A percentile compares a stretch with the other conserved stretches of the same genome.
Conservation (phyloP, 305 asterid species). For the Withania somnifera region DNA sequence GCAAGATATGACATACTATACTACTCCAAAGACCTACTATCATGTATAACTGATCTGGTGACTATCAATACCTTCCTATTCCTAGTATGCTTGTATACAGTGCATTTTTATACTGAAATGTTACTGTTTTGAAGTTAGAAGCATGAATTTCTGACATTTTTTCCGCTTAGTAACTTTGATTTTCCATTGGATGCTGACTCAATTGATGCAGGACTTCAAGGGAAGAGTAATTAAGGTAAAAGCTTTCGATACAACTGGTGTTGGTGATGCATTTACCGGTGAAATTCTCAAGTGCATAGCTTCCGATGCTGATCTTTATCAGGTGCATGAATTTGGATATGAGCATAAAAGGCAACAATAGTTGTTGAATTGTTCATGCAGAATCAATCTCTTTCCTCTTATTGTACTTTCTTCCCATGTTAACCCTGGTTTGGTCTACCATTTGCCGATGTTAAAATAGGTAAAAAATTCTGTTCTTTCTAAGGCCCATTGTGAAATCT, state of each 20-base stretch:
- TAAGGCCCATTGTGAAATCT: neutral
- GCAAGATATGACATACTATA: too few relatives aligned
- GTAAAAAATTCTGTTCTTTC: neutral
- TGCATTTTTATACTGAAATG: neutral
- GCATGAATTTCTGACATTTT: neutral
- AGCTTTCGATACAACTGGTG: constrained; percentile 79
- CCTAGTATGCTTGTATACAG: too few relatives aligned
- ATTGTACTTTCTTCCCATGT: neutral
- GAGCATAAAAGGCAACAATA: neutral
- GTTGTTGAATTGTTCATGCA: neutral
- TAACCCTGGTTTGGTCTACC: neutral
- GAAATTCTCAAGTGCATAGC: constrained; percentile 58
- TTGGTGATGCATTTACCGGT: constrained; percentile 94
- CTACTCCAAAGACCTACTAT: too few relatives aligned
- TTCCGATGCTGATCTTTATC: constrained; percentile 34
- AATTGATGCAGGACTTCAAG: constrained; percentile 50
- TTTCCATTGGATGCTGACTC: neutral
- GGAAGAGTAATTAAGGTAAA: constrained; percentile 70
- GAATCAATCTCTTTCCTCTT: neutral
- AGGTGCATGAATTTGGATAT: constrained; percentile 33
- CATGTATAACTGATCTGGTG: too few relatives aligned
- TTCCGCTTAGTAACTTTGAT: neutral
- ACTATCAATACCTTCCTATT: too few relatives aligned
- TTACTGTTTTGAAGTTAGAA: neutral
- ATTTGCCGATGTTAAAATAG: neutral